Conservation (phyloP, 106 monocot genomes). For the Gastrodia elata region DNA sequence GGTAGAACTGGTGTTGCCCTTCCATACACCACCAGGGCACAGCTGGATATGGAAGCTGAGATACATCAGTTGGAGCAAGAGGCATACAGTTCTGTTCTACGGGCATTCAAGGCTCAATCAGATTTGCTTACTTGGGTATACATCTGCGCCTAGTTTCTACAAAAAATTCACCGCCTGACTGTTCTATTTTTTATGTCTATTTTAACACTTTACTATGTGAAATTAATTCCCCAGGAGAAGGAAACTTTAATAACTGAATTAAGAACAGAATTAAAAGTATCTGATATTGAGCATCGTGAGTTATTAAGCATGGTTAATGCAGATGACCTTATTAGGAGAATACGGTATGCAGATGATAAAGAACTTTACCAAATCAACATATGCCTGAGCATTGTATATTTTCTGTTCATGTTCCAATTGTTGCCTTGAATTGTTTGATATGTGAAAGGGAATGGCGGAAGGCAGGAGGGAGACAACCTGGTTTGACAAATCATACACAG, state of each 20-base stretch:
- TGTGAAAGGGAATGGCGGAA: conserved; percentile 58
- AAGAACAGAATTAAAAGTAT: conserved; percentile 71
- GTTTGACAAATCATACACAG: conserved; percentile 24
- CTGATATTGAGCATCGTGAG: conserved; percentile 75
- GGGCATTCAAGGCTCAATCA: conserved; percentile 76
- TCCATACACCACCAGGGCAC: conserved; percentile 24
- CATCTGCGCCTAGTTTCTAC: not conserved
- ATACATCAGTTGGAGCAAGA: conserved; percentile 71
- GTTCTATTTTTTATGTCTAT: not conserved
- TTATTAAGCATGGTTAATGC: conserved; percentile 65
- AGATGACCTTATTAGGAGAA: conserved; percentile 57
- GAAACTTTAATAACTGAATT: conserved; percentile 85
- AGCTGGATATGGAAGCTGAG: conserved; percentile 46
- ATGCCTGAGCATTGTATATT: not conserved
- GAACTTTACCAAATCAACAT: not conserved
- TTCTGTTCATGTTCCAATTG: conserved; percentile 1
- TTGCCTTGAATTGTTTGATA: conserved; percentile 1
- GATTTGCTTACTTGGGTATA: conserved; percentile 78
- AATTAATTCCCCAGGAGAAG: conserved; percentile 51
- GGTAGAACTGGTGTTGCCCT: conserved; percentile 28
- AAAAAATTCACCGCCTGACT: not conserved
- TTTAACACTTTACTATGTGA: not conserved
- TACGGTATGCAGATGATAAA: conserved; percentile 40
- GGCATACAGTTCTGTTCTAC: conserved; percentile 58
- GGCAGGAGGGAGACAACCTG: conserved; percentile 38